These are phyloP conservation scores for Candida incommunis DNA, from an alignment of 805 yeast genomes.

Conservation along the genomic window DNA sequence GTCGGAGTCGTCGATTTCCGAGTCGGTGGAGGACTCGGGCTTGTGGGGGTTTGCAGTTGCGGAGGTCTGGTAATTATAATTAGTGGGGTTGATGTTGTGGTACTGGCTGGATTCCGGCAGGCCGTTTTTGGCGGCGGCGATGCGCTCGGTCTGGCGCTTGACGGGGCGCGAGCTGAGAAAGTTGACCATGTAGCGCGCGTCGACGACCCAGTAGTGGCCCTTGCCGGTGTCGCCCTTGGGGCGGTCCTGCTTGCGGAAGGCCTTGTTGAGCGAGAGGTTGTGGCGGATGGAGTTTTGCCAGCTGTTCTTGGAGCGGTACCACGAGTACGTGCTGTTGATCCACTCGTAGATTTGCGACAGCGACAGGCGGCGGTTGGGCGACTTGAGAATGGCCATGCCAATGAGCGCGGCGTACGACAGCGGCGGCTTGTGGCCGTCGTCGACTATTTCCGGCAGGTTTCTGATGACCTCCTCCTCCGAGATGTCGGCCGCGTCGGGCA, in stretches of 20 bases:
- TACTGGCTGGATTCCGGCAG: not conserved
- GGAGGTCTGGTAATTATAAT: not conserved
- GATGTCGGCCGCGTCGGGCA: no score
- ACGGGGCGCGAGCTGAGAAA: constrained; percentile 39
- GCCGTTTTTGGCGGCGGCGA: not conserved
- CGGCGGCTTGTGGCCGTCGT: constrained; percentile 71
- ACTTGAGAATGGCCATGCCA: constrained; percentile 80
- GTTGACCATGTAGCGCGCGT: constrained; percentile 66
- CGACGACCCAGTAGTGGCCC: constrained; percentile 89
- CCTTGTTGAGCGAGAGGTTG: constrained; percentile 82
- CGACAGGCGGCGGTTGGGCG: constrained; percentile 59
- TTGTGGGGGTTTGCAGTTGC: not conserved
- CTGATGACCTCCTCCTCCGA: not conserved
- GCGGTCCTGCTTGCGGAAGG: constrained; percentile 79
- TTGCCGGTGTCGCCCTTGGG: constrained; percentile 45
- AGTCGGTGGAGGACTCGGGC: not conserved
- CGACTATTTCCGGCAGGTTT: constrained; percentile 27
- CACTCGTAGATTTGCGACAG: constrained; percentile 78
- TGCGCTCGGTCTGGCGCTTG: not conserved
- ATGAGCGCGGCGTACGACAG: constrained; percentile 87
- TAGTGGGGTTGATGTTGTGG: not conserved
- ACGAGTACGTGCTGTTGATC: constrained; percentile 77
- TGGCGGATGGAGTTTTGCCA: constrained; percentile 98
- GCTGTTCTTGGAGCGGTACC: constrained; percentile 78
- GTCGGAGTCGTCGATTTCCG: constrained; percentile 1